Evolutionary conservation across 2,329 filamentous ascomycete genomes (phyloP), one percentile per base, ranked within the genome.

Genomic region (Nothophaeocryptopus gaeumannii): DNA sequence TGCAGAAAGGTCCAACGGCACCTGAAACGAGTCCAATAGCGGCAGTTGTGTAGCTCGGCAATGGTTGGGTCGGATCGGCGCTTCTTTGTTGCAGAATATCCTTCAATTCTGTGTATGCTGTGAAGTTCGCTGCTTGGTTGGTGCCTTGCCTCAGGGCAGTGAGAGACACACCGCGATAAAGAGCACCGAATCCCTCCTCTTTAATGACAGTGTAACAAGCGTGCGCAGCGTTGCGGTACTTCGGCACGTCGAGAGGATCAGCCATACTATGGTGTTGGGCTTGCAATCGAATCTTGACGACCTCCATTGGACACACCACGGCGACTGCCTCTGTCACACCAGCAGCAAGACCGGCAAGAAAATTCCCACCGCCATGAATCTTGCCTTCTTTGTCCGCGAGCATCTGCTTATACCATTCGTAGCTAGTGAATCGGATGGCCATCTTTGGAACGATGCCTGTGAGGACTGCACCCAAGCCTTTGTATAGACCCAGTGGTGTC

Each of bases 101-200:
- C 76, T 96, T 95, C 73, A 99, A 85, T 72, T 97, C 89, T 1
- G 87, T 88, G 76, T 99, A 99, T 9, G 93, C 92, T 11, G 92
- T 97, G 78, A 99, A 99, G 78, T 99, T 99, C 72, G 92, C 90
- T 39, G 95, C 93, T 77, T 99, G 93, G 75, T 99, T 99, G 57
- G 86, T 90, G 58, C 93, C 93, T 77, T 99, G 93, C 50, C 93
- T 82, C 62, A 99, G 78, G 1, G 93, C 93, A 1, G 93, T 99
- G 51, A 99, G 79, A 29, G 87, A 89, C 5, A 99, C 93, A 68
- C 93, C 93, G 53, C 93, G 87, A 75, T 96, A 99, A 32, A 99
- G 74, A 5, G 91, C 88, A 48, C 88, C 84, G 60, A 87, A 70
- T 0, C 95, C 95, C 72, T 99, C 93, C 74, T 99, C 93, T 62